phyloP scores from a whole-genome alignment of 2,329 filamentous ascomycete species.

The Lasiodiplodia hormozganensis region DNA sequence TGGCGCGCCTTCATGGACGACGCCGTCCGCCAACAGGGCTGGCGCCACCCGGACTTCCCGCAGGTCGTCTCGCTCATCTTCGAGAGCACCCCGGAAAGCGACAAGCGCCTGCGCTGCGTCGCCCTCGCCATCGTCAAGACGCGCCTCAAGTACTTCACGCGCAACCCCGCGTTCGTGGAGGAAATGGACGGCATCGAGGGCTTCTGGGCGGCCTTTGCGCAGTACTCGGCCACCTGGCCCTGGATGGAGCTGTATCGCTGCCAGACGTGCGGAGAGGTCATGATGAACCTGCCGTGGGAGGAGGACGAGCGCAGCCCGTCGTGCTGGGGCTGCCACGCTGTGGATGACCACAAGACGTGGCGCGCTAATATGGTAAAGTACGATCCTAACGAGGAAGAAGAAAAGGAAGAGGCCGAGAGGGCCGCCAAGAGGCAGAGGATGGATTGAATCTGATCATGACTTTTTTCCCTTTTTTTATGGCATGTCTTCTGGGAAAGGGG shows the following conservation, averaged over 20 bases:
- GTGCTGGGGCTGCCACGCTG: constrained; percentile 2
- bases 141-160: constrained; percentile 9
- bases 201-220: background rate
- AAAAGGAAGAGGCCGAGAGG: background rate
- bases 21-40: background rate
- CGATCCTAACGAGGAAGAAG: background rate
- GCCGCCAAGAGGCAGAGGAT: constrained; percentile 12
- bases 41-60: background rate
- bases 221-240: constrained; percentile 4
- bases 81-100: background rate
- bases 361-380: constrained; percentile 3
- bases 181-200: constrained; percentile 2
- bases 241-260: constrained; percentile 14
- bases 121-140: background rate
- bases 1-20: background rate
- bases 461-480: background rate
- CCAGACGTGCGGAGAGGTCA: background rate
- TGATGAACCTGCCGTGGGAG: constrained; percentile 5
- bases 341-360: constrained; percentile 2
- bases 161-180: constrained; percentile 12
- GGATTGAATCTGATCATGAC: background rate
- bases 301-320: background rate
- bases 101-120: background rate
- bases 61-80: background rate
- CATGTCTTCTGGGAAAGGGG: too few relatives aligned